These are phyloP conservation scores for Paramecium primaurelia DNA, from an alignment of 73 alveolate genomes.

Conservation along the genomic window DNA sequence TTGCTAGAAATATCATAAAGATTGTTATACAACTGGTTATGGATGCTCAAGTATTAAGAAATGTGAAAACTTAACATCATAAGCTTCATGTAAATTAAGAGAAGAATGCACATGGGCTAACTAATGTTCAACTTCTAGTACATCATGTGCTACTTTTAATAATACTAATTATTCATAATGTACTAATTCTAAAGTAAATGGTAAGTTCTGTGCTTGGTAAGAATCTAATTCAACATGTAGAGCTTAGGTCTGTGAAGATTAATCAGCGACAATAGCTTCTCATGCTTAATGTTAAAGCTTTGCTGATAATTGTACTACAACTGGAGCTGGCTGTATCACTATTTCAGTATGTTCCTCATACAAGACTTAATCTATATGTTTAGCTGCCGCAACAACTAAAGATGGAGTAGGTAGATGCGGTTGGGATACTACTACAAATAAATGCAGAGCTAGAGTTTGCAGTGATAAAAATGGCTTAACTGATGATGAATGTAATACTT, in stretches of 20 bases:
- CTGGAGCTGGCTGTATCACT: constrained; percentile 8
- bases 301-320: not conserved
- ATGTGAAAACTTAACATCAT: not conserved
- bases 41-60: not conserved
- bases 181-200: not conserved
- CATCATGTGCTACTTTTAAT: not conserved
- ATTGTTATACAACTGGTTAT: constrained; percentile 17
- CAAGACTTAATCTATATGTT: not conserved
- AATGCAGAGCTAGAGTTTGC: not conserved
- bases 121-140: not conserved
- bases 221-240: not conserved
- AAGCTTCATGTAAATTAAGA: not conserved
- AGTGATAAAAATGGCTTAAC: not conserved
- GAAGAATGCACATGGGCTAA: not conserved
- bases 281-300: not conserved
- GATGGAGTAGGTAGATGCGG: not conserved
- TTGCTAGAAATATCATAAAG: not conserved
- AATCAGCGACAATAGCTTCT: not conserved
- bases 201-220: not conserved
- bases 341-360: not conserved
- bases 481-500: not conserved
- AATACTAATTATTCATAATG: not conserved
- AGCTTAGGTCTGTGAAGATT: not conserved
- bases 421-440: not conserved
- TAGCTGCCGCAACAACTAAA: not conserved